These are phyloP conservation scores for Aspergillus sergii DNA, from an alignment of 2,329 filamentous ascomycete species.

Conservation along the genomic window DNA sequence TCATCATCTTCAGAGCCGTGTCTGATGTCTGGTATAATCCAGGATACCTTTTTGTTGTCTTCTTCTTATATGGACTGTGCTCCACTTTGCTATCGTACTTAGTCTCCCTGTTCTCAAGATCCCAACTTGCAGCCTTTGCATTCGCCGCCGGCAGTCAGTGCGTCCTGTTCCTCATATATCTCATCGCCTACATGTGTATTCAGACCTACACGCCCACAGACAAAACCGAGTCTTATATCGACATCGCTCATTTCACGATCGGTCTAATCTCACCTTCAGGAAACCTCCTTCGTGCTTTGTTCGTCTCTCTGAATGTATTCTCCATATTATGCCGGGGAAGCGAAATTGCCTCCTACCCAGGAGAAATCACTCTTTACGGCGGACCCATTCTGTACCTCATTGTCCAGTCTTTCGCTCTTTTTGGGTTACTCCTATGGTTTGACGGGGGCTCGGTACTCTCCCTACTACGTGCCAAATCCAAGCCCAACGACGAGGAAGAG, in stretches of 20 bases:
- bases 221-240: conserved; percentile 67
- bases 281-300: conserved; percentile 72
- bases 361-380: conserved; percentile 73
- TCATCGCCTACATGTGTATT: conserved; percentile 71
- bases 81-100: conserved; percentile 78
- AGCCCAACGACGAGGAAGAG: conserved; percentile 46
- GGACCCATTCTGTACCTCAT: conserved; percentile 83
- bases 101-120: conserved; percentile 76
- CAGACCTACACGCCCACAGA: conserved; percentile 74
- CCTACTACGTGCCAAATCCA: conserved; percentile 50
- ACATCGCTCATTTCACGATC: conserved; percentile 74
- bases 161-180: conserved; percentile 69
- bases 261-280: conserved; percentile 75
- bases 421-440: conserved; percentile 74
- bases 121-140: conserved; percentile 81
- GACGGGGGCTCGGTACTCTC: conserved; percentile 73
- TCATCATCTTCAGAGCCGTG: conserved; percentile 68
- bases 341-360: conserved; percentile 67
- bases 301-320: conserved; percentile 81
- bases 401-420: conserved; percentile 71
- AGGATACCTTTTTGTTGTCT: conserved; percentile 78
- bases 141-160: conserved; percentile 78
- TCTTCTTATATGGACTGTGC: conserved; percentile 78
- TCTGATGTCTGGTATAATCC: conserved; percentile 72
- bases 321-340: conserved; percentile 71